These are phyloP conservation scores for Drechslerella dactyloides DNA, from an alignment of 2,329 filamentous ascomycete species.

Conservation along the genomic window DNA sequence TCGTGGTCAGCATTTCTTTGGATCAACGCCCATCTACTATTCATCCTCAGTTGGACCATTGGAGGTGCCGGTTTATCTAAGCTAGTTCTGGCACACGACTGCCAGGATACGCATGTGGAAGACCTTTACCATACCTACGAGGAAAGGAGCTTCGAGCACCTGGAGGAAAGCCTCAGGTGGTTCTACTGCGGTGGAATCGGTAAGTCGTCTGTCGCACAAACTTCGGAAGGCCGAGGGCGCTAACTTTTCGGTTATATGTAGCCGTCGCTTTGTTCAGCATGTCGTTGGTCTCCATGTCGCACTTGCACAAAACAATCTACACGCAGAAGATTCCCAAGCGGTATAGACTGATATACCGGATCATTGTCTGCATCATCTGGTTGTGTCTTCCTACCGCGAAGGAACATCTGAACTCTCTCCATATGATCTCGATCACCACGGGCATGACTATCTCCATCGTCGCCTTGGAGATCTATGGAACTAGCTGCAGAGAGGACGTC, in stretches of 20 bases:
- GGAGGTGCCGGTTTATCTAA: slow-evolving; percentile 66
- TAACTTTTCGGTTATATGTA: slow-evolving; percentile 25
- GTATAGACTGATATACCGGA: slow-evolving; percentile 63
- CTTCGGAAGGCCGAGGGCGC: not conserved
- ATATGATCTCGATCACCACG: slow-evolving; percentile 61
- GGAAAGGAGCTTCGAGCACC: slow-evolving; percentile 62
- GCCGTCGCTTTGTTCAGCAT: slow-evolving; percentile 56
- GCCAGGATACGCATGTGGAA: slow-evolving; percentile 61
- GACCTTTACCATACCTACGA: slow-evolving; percentile 64
- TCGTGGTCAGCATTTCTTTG: slow-evolving; percentile 63
- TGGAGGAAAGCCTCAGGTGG: slow-evolving; percentile 65
- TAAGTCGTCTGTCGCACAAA: slow-evolving; percentile 60
- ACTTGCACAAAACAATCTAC: slow-evolving; percentile 65
- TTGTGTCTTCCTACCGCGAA: slow-evolving; percentile 65
- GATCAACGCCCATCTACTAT: slow-evolving; percentile 66
- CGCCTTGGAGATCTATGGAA: slow-evolving; percentile 63
- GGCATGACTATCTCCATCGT: slow-evolving; percentile 61
- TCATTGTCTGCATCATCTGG: slow-evolving; percentile 63
- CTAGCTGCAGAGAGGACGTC: slow-evolving; percentile 60
- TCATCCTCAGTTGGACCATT: slow-evolving; percentile 69
- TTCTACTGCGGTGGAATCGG: slow-evolving; percentile 71
- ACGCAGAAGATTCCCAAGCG: slow-evolving; percentile 63
- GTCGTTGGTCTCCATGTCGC: slow-evolving; percentile 62
- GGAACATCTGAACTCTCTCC: slow-evolving; percentile 59
- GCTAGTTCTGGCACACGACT: slow-evolving; percentile 67